These are phyloP conservation scores for Acanthamoeba polyphaga DNA, from an alignment of 208 protist species.

Conservation along the genomic window DNA sequence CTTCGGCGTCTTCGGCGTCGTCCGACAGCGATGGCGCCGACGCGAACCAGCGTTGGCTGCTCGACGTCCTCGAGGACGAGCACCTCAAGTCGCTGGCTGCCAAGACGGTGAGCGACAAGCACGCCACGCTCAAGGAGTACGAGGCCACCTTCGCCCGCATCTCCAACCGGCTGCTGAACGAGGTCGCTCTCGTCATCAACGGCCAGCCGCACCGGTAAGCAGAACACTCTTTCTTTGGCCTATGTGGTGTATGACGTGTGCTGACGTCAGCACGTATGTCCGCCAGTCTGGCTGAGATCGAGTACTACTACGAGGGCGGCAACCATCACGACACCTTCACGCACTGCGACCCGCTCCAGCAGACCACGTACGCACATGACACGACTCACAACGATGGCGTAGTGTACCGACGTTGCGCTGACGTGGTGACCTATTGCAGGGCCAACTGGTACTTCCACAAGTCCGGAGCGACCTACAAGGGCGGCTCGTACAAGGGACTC, in stretches of 20 bases:
- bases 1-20: too few relatives aligned
- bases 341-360: slow-evolving; percentile 63
- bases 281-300: slow-evolving; percentile 42
- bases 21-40: background rate
- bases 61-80: slow-evolving; percentile 66
- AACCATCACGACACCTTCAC: slow-evolving; percentile 76
- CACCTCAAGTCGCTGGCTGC: background rate
- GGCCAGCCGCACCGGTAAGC: slow-evolving; percentile 48
- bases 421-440: background rate
- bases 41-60: background rate
- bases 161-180: slow-evolving; percentile 58
- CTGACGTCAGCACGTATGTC: background rate
- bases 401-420: background rate
- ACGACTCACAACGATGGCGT: too few relatives aligned
- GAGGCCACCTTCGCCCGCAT: slow-evolving; percentile 60
- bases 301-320: slow-evolving; percentile 66
- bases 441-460: slow-evolving; percentile 76
- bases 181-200: slow-evolving; percentile 60
- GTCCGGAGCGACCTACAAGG: slow-evolving; percentile 55
- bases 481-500: slow-evolving; percentile 68
- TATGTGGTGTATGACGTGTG: background rate
- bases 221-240: background rate
- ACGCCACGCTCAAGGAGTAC: slow-evolving; percentile 69
- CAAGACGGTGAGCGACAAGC: slow-evolving; percentile 16
- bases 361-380: slow-evolving; percentile 58